A percentile compares a stretch with the other conserved stretches of the same genome.
Evolutionary conservation across 2,329 filamentous ascomycete species (phyloP).

Genomic region (Arthrobotrys megalospora): DNA sequence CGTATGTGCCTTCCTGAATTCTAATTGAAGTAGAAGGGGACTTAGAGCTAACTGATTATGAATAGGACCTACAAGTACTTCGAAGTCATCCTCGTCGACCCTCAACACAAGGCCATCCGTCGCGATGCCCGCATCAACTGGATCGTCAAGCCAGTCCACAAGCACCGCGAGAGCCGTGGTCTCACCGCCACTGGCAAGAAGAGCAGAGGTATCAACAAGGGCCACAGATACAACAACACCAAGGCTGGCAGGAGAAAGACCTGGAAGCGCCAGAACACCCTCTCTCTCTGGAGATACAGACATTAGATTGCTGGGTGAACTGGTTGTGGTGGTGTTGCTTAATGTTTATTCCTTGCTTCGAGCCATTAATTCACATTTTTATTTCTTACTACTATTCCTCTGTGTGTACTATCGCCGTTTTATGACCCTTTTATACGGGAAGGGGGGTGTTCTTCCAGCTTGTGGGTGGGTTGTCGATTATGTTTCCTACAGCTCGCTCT

Average conservation of each 20-base stretch:
- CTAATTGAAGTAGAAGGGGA: not conserved
- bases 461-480: slow-evolving; percentile 43
- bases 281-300: slow-evolving; percentile 82
- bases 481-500: slow-evolving; percentile 3
- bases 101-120: slow-evolving; percentile 99
- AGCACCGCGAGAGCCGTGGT: slow-evolving; percentile 98
- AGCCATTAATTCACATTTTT: slow-evolving; percentile 55
- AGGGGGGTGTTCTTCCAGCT: slow-evolving; percentile 19
- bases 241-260: slow-evolving; percentile 97
- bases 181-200: slow-evolving; percentile 99
- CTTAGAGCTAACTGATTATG: slow-evolving; percentile 10
- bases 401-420: slow-evolving; percentile 26
- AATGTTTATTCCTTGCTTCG: slow-evolving; percentile 48
- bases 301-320: slow-evolving; percentile 54
- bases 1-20: slow-evolving; percentile 66
- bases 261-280: slow-evolving; percentile 99
- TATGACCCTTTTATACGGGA: slow-evolving; percentile 33
- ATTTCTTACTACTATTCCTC: slow-evolving; percentile 8
- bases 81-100: slow-evolving; percentile 99
- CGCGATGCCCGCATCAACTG: slow-evolving; percentile 99
- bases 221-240: slow-evolving; percentile 99
- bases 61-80: slow-evolving; percentile 96
- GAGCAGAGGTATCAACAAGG: slow-evolving; percentile 99
- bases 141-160: slow-evolving; percentile 99
- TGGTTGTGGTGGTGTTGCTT: slow-evolving; percentile 34